Base-by-base conservation (phyloP, 208 protist genomes). In the Herpetomonas samuelpessoai region DNA sequence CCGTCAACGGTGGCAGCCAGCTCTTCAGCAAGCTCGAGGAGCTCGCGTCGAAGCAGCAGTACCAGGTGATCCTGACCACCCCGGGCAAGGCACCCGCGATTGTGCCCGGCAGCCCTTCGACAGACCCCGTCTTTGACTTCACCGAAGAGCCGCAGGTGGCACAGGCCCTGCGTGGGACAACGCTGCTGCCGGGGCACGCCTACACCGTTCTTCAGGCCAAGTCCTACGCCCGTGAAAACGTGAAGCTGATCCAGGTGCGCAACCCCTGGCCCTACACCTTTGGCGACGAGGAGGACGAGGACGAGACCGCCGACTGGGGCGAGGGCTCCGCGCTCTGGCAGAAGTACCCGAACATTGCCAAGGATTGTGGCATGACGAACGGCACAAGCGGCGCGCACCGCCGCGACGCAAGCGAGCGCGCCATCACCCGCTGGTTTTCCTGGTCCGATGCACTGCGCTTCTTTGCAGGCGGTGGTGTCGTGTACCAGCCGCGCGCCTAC, bases 401-500 rank as follows among this genome's bases (percentile, higher is more conserved):
- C 9, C 47, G 58, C 45, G 55, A 83, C 46, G 49, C 59, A 47
- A 21, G 41, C 12, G 68, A 87, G 38, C 39, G 47, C 19, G 71
- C 50, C 28, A 57, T 52, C 35, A 59, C 92, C 24, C 35, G 35
- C 6, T 96, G 86, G 86, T 89, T 93, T 83, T 59, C 74, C 44
- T 88, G 80, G 57, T 59, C 74, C 39, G 74, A 83, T 45, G 78
- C 81, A 19, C 74, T 93, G 16, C 55, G 79, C 65, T 90, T 83
- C 75, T 96, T 93, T 57, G 74, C 62, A 41, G 84, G 83, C 26
- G 90, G 86, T 54, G 82, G 82, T 2, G 86, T 96, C 26, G 68
- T 74, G 53, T 93, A 88, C 72, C 62, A 58, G 49, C 39, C 68
- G 9, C 24, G 19, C 3, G 48, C 55, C 29, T 28, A 63, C 27